Evolutionary conservation across 2,329 filamentous ascomycete species (phyloP), one percentile per base, ranked within the genome.

Genomic region (Gyromitra esculenta): DNA sequence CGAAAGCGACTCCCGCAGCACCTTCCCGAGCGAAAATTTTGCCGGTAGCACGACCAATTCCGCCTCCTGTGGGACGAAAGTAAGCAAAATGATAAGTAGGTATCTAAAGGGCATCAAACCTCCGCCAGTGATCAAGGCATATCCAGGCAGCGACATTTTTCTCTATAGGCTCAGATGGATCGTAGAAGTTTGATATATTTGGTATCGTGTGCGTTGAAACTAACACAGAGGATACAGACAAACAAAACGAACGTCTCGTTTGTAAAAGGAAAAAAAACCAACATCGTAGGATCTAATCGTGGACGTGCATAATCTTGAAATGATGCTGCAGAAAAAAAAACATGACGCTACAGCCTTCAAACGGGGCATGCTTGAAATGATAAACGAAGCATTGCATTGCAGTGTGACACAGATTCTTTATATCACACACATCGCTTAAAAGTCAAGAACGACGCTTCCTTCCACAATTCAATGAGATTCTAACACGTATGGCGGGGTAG

Each of bases 401-500:
- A 18, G n/a, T 31, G 54, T 62, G 25, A 68, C 15, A 62, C 63
- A 67, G 6, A 15, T 7, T 18, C 37, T 43, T 9, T 48, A 57
- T 45, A 70, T 45, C 43, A 25, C 63, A 68, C 64, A 64, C n/a
- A 75, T 64, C 65, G 57, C 65, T 63, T 70, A 67, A 73, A 73
- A 39, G 8, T 18, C 9, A 7, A 57, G 2, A 60, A n/a, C 8
- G 21, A 21, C 4, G 25, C 45, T n/a, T 39, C 45, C 7, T 48
- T 67, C 25, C 25, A 41, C 41, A 73, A 59, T 48, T 66, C 62
- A 60, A 59, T 67, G 18, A 67, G 41, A 52, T 59, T 50, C 21
- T 25, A 73, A 66, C 70, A 73, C 70, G 60, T 73, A 65, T 73
- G 62, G 70, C 60, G 60, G 60, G 70, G 70, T 73, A 73, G 69